phyloP scores from a whole-genome alignment of 2,329 filamentous ascomycete species.

The Penicillium digitatum region DNA sequence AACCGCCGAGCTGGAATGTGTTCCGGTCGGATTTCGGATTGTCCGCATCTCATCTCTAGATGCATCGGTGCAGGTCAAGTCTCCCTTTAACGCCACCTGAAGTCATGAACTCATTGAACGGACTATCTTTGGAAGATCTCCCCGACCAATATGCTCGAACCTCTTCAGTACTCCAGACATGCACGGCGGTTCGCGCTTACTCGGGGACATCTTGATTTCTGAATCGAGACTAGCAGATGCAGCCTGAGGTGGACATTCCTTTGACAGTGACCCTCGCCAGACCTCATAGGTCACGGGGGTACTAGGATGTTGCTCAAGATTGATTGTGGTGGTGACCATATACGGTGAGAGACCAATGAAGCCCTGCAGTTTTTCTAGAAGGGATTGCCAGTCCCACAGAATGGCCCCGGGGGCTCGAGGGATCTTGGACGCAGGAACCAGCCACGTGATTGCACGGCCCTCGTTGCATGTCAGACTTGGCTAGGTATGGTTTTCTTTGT shows the following conservation, averaged over 20 bases:
- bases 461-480: conserved; percentile 1
- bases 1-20: background rate
- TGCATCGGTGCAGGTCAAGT: background rate
- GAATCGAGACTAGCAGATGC: background rate
- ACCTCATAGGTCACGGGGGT: background rate
- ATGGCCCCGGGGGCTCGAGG: background rate
- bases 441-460: conserved; percentile 9
- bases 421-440: conserved; percentile 20
- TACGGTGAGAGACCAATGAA: background rate
- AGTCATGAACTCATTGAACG: background rate
- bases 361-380: background rate
- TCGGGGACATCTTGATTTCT: background rate
- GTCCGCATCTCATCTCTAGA: background rate
- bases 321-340: conserved; percentile 1
- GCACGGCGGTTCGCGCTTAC: background rate
- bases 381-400: background rate
- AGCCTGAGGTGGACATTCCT: background rate
- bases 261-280: background rate
- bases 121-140: background rate
- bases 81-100: background rate
- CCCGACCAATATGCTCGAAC: background rate
- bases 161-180: background rate
- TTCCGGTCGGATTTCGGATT: background rate
- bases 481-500: conserved; percentile 8
- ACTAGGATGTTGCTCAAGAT: background rate